Conservation (phyloP, 2,329 filamentous ascomycete species). For the Penicillium crustosum region DNA sequence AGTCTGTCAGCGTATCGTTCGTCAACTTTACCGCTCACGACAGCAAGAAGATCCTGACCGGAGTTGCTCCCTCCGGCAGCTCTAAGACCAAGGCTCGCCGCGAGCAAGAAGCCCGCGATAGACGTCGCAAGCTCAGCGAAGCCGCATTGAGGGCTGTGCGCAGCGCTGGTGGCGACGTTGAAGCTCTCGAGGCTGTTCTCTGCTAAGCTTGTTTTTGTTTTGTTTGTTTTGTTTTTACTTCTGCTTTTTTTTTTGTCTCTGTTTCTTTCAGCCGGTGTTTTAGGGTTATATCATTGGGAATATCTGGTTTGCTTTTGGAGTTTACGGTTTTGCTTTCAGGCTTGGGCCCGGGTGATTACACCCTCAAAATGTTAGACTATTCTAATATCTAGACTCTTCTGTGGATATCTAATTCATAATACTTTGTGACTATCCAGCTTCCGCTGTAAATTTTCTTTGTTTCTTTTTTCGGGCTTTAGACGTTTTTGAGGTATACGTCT, state of each 20-base stretch:
- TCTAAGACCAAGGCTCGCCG: constrained; percentile 92
- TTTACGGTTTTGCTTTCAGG: constrained; percentile 15
- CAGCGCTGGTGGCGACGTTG: constrained; percentile 48
- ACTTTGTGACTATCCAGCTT: constrained; percentile 11
- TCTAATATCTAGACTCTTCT: constrained; percentile 25
- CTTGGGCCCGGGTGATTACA: constrained; percentile 11
- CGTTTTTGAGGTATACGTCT: background rate
- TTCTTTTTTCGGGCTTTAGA: background rate
- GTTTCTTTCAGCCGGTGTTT: constrained; percentile 25
- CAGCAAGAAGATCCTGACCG: constrained; percentile 74
- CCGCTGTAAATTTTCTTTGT: background rate
- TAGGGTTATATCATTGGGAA: constrained; percentile 27
- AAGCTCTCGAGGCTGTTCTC: constrained; percentile 44
- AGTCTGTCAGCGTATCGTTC: constrained; percentile 61
- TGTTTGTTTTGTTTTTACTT: constrained; percentile 1
- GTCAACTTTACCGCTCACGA: constrained; percentile 89
- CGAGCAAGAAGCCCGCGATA: constrained; percentile 83
- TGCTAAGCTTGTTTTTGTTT: constrained; percentile 28
- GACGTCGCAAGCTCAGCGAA: constrained; percentile 53
- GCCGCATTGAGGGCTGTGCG: constrained; percentile 46
- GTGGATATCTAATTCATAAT: constrained; percentile 19
- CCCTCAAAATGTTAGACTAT: constrained; percentile 23
- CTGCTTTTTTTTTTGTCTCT: constrained; percentile 18
- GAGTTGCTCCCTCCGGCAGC: constrained; percentile 86
- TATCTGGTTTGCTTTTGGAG: constrained; percentile 27